Conservation (phyloP, 257 asterid genomes). For the Hygrophila difformis region DNA sequence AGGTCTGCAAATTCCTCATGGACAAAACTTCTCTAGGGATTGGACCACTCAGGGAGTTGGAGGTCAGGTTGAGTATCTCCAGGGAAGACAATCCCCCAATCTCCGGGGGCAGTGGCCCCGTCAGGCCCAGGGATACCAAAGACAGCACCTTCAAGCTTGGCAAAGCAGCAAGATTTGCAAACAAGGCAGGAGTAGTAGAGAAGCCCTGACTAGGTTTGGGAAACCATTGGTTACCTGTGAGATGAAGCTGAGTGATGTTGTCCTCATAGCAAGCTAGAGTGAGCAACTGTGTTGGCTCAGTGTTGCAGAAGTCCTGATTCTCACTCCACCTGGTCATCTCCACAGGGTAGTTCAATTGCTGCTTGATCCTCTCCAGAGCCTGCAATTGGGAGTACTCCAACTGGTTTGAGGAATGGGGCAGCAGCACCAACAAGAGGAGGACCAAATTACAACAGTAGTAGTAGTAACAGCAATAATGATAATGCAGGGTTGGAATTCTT, state of each 20-base stretch:
- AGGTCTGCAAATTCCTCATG: constrained; percentile 52
- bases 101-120: constrained; percentile 56
- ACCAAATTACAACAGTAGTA: too few species aligned
- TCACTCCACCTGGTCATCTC: constrained; percentile 45
- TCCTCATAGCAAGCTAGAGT: constrained; percentile 71
- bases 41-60: constrained; percentile 47
- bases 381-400: constrained; percentile 44
- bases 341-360: constrained; percentile 54
- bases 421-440: too few species aligned
- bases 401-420: constrained; percentile 36
- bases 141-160: constrained; percentile 68
- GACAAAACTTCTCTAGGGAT: constrained; percentile 51
- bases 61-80: constrained; percentile 67
- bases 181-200: constrained; percentile 31
- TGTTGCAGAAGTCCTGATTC: constrained; percentile 47
- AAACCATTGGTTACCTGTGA: constrained; percentile 36
- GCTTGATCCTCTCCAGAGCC: constrained; percentile 46
- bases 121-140: constrained; percentile 56
- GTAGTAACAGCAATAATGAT: too few species aligned
- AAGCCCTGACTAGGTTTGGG: constrained; percentile 37
- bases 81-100: constrained; percentile 45
- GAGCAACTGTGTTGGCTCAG: constrained; percentile 39
- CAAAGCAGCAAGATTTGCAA: constrained; percentile 42
- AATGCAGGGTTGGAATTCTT: too few species aligned
- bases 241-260: constrained; percentile 65